phyloP scores from a whole-genome alignment of 805 yeast species.

The Starmera pachycereana region DNA sequence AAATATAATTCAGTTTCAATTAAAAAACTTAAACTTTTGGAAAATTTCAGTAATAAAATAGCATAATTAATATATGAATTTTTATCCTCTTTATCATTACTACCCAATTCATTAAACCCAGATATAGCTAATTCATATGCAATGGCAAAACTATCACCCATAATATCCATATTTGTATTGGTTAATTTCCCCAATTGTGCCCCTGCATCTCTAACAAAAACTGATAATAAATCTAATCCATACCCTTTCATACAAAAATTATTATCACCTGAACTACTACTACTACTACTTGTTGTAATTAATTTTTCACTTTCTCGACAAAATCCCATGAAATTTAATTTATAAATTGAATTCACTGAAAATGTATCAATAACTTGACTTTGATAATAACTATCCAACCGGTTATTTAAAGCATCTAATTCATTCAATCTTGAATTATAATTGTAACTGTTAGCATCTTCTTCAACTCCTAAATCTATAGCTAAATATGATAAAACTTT shows the following conservation, averaged over 20 bases:
- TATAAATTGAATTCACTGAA: slow-evolving; percentile 29
- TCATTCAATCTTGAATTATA: slow-evolving; percentile 2
- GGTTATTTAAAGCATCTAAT: slow-evolving; percentile 9
- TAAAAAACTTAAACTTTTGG: slow-evolving; percentile 16
- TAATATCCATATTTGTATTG: slow-evolving; percentile 25
- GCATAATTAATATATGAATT: slow-evolving; percentile 16
- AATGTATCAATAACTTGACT: slow-evolving; percentile 33
- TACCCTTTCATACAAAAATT: slow-evolving; percentile 25
- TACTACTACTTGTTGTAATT: no score
- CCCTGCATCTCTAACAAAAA: slow-evolving; percentile 41
- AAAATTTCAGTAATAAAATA: slow-evolving; percentile 15
- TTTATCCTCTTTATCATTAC: slow-evolving; percentile 6
- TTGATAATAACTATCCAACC: slow-evolving; percentile 18
- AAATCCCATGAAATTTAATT: slow-evolving; percentile 37
- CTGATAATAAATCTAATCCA: slow-evolving; percentile 38
- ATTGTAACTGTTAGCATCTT: neutral
- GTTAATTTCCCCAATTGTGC: slow-evolving; percentile 32
- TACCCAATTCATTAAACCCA: slow-evolving; percentile 17
- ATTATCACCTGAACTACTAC: slow-evolving; percentile 3
- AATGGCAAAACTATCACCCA: slow-evolving; percentile 31
- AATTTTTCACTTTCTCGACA: slow-evolving; percentile 28
- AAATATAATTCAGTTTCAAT: slow-evolving; percentile 5
- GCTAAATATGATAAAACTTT: slow-evolving; percentile 35
- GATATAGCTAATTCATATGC: slow-evolving; percentile 27
- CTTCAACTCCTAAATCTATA: slow-evolving; percentile 28